phyloP scores from a whole-genome alignment of 805 yeast species.

The Pichia cabralensis region DNA sequence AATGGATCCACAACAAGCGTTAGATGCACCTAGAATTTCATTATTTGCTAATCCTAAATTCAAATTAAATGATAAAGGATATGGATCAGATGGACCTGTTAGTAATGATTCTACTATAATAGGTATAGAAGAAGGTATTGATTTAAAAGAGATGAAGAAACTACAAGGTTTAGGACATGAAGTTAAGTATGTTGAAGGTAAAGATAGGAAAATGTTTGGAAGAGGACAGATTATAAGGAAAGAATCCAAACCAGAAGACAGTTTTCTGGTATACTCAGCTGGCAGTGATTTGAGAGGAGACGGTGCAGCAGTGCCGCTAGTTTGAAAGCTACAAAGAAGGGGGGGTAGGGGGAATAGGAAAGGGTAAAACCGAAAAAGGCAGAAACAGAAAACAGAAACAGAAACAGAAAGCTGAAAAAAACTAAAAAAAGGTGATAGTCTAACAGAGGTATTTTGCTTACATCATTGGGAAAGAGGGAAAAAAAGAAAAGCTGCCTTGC shows the following conservation, averaged over 20 bases:
- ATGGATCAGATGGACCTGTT: constrained; percentile 57
- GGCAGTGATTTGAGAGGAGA: constrained; percentile 84
- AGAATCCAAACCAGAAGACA: constrained; percentile 20
- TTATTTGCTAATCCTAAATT: constrained; percentile 41
- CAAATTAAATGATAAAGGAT: constrained; percentile 37
- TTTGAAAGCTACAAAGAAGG: too few relatives aligned
- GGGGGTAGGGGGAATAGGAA: too few relatives aligned
- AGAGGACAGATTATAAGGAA: constrained; percentile 65
- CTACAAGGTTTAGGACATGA: constrained; percentile 49
- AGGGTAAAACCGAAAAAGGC: too few relatives aligned
- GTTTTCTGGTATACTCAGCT: constrained; percentile 44
- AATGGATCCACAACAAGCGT: constrained; percentile 59
- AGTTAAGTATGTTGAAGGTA: constrained; percentile 33
- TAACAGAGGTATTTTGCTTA: too few relatives aligned
- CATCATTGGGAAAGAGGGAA: too few relatives aligned
- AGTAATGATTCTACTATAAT: constrained; percentile 50
- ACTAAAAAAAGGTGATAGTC: too few relatives aligned
- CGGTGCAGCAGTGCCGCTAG: constrained; percentile 58
- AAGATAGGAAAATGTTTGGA: constrained; percentile 34
- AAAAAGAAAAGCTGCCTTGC: too few relatives aligned
- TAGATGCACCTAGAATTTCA: constrained; percentile 69
- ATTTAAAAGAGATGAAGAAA: constrained; percentile 32
- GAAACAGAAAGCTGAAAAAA: too few relatives aligned
- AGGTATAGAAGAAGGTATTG: constrained; percentile 55
- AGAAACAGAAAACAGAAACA: too few relatives aligned